A percentile compares a stretch with the other conserved stretches of the same genome.
phyloP scores from a whole-genome alignment of 148 eudicot species.

The Rhododendron henanense region DNA sequence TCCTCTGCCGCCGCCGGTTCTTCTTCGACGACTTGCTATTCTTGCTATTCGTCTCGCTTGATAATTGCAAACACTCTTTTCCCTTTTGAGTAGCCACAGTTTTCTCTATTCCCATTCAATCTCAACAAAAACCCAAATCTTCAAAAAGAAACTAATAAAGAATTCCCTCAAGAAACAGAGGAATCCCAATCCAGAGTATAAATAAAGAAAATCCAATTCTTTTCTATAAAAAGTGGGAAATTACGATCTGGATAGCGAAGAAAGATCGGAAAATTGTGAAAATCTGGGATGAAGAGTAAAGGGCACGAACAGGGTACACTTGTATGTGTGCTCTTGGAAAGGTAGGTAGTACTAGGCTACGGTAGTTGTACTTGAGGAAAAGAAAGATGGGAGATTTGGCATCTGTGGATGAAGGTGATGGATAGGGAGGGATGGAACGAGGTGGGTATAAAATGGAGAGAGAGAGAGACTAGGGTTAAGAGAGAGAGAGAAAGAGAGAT shows the following conservation, averaged over 20 bases:
- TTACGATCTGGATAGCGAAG: neutral
- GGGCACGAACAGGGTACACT: neutral
- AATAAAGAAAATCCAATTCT: neutral
- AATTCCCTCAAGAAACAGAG: neutral
- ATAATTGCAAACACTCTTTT: conserved; percentile 21
- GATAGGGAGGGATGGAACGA: neutral
- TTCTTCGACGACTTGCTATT: conserved; percentile 26
- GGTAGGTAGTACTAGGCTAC: neutral
- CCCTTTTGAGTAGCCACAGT: conserved; percentile 26
- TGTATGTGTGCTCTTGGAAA: neutral
- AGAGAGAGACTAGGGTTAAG: neutral
- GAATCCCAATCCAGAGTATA: neutral
- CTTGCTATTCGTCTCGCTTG: conserved; percentile 18
- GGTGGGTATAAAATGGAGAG: neutral
- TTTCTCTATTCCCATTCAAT: conserved; percentile 48
- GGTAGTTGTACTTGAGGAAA: neutral
- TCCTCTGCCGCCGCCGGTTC: conserved; percentile 31
- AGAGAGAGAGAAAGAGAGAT: neutral
- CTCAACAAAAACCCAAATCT: neutral
- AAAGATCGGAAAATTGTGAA: neutral
- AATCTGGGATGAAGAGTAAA: neutral
- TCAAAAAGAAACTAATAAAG: neutral
- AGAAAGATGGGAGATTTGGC: neutral
- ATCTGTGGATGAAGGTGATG: conserved; percentile 7
- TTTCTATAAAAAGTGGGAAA: neutral